These are phyloP conservation scores for Epichloe sylvatica DNA, from an alignment of 2,329 filamentous ascomycete genomes.

Conservation along the genomic window DNA sequence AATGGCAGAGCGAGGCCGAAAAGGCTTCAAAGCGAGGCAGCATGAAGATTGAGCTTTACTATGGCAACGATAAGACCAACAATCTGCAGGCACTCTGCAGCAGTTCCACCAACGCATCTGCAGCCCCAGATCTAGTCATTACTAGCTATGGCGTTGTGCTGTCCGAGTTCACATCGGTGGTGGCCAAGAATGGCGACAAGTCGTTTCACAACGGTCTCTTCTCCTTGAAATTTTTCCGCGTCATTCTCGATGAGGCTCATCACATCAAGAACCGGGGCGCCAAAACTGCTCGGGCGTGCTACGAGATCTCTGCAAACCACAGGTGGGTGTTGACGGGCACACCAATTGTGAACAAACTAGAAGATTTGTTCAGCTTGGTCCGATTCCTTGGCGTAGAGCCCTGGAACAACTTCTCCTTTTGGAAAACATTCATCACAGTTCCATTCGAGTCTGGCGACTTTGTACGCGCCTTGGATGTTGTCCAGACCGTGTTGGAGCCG, in stretches of 20 bases:
- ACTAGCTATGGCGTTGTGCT: constrained; percentile 88
- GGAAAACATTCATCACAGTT: constrained; percentile 96
- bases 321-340: constrained; percentile 92
- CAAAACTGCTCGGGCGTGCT: constrained; percentile 91
- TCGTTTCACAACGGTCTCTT: constrained; percentile 63
- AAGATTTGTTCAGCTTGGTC: constrained; percentile 87
- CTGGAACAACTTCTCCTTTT: constrained; percentile 98
- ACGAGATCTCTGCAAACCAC: constrained; percentile 72
- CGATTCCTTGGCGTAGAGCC: constrained; percentile 88
- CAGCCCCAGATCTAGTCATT: constrained; percentile 79
- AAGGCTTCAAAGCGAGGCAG: constrained; percentile 78
- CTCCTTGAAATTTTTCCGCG: constrained; percentile 82
- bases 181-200: constrained; percentile 50
- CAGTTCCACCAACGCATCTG: constrained; percentile 55
- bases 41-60: constrained; percentile 78
- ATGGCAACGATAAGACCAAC: constrained; percentile 68
- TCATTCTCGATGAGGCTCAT: constrained; percentile 93
- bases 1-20: constrained; percentile 92
- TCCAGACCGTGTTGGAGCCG: constrained; percentile 91
- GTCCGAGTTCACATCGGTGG: constrained; percentile 67
- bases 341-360: constrained; percentile 88
- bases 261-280: constrained; percentile 81
- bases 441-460: constrained; percentile 95
- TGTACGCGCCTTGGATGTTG: constrained; percentile 82
- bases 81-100: constrained; percentile 72